Percentiles rank a stretch among this genome's conserved stretches.
Conservation (phyloP, 176 grass and related monocot species). For the Carex scoparia region DNA sequence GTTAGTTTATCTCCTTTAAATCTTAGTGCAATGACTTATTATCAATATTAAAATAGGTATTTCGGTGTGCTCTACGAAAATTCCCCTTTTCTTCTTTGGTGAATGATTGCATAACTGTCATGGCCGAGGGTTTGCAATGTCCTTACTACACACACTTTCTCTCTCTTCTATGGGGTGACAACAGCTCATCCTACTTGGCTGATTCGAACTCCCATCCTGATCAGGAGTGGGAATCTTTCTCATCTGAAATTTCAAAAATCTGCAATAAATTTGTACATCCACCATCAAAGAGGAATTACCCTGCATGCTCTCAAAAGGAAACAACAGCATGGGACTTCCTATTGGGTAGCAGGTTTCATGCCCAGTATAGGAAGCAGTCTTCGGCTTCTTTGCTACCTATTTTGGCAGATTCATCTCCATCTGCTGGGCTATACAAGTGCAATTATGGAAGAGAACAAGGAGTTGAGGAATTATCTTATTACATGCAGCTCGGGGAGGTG, state of each 20-base stretch:
- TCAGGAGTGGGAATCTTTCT: slow-evolving; percentile 91
- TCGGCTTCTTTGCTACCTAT: slow-evolving; percentile 34
- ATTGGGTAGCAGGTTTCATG: slow-evolving; percentile 75
- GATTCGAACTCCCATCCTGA: slow-evolving; percentile 43
- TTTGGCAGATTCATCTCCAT: slow-evolving; percentile 33
- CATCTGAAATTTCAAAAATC: slow-evolving; percentile 50
- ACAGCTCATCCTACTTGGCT: slow-evolving; percentile 44
- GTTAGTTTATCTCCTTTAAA: background rate
- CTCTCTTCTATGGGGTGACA: slow-evolving; percentile 71
- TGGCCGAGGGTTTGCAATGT: slow-evolving; percentile 74
- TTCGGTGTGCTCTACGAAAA: slow-evolving; percentile 67
- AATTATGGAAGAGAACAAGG: slow-evolving; percentile 1
- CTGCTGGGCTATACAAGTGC: background rate
- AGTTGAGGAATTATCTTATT: slow-evolving; percentile 35
- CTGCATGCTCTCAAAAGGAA: background rate
- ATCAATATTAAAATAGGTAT: slow-evolving; percentile 44
- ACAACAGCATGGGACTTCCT: slow-evolving; percentile 72
- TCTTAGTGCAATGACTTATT: background rate
- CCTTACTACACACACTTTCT: slow-evolving; percentile 66
- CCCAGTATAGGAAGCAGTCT: slow-evolving; percentile 44
- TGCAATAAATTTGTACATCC: slow-evolving; percentile 45
- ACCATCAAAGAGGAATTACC: slow-evolving; percentile 34
- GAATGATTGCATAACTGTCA: slow-evolving; percentile 80
- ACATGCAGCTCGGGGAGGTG: slow-evolving; percentile 55
- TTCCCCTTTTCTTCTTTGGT: slow-evolving; percentile 70